Evolutionary conservation across 192 early-diverging fungal species (phyloP).

Genomic region (Coemansia sp.): DNA sequence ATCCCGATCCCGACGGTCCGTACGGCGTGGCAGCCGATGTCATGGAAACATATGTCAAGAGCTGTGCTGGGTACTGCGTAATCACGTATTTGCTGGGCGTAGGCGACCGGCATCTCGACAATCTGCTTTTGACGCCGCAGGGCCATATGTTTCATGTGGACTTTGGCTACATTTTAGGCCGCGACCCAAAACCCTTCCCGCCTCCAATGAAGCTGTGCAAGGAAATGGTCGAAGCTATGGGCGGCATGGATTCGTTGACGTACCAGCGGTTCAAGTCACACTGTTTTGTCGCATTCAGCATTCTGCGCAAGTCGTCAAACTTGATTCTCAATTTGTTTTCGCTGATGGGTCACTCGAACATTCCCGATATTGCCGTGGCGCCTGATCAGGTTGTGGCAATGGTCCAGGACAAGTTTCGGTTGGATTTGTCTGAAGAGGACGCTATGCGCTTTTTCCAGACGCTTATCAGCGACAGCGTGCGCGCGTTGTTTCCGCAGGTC

Average conservation of each 20-base stretch:
- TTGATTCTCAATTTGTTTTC: slow-evolving; percentile 96
- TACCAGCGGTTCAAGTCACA: slow-evolving; percentile 92
- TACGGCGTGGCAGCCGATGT: slow-evolving; percentile 70
- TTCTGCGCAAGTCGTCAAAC: slow-evolving; percentile 88
- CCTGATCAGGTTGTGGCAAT: slow-evolving; percentile 96
- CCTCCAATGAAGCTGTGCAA: slow-evolving; percentile 99
- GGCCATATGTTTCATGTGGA: slow-evolving; percentile 96
- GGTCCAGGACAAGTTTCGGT: slow-evolving; percentile 94
- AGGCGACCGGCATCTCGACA: slow-evolving; percentile 98
- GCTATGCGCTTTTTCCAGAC: slow-evolving; percentile 93
- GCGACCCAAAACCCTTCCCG: slow-evolving; percentile 99
- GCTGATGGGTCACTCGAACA: slow-evolving; percentile 95
- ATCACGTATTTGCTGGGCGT: slow-evolving; percentile 98
- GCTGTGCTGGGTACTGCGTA: slow-evolving; percentile 98
- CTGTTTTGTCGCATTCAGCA: slow-evolving; percentile 94
- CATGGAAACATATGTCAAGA: slow-evolving; percentile 95
- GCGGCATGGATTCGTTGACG: slow-evolving; percentile 80
- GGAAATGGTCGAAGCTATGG: slow-evolving; percentile 99
- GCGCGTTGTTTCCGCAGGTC: slow-evolving; percentile 95
- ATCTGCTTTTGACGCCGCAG: slow-evolving; percentile 82
- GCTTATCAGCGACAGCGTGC: slow-evolving; percentile 90
- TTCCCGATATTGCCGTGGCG: slow-evolving; percentile 96
- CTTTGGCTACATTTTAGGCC: slow-evolving; percentile 97
- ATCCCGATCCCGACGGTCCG: slow-evolving; percentile 62
- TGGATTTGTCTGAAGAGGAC: slow-evolving; percentile 89